Evolutionary conservation across 192 early-diverging fungal species (phyloP), one percentile per base, ranked within the genome.

Genomic region (Chytriomyces sp.): DNA sequence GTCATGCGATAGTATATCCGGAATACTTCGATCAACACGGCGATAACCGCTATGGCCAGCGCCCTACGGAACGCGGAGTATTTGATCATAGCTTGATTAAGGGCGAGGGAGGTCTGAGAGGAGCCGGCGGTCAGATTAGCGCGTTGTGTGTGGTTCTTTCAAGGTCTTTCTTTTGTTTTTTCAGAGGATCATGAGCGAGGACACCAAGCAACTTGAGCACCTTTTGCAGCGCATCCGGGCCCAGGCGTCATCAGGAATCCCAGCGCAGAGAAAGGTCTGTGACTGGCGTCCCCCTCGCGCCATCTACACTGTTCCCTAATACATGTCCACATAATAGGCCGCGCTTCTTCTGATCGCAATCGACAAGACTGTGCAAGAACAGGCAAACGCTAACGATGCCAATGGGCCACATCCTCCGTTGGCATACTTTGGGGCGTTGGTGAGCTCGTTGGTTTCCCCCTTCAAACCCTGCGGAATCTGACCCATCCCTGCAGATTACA

Each of bases 341-440:
- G 84, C 84, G 25, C 38, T 82, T 5, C 66, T 84, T 4, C 78
- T 86, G 37, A 58, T 68, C 14, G 81, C 80, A 38, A 59, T 86
- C 41, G 78, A 81, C 57, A 88, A 93, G 78, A 92, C 92, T 30
- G 87, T 98, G 67, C 77, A 76, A 26, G 96, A 98, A 75, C 89
- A 94, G 74, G 75, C 30, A 3, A 28, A 31, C 14, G 10, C 1
- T 31, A 14, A n/a, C 14, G 40, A 12, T 12, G 19, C 26, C 2
- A 34, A 82, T 39, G 84, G 83, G 17, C 64, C 82, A 33, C 80
- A 88, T 36, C 86, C 84, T 36, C 91, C 96, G 4, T 84, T 91
- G 31, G 91, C 93, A 28, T 98, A 98, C 78, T 96, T 96, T 89
- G 93, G 90, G 17, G 89, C 92, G 28, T 80, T 98, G 75, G 88